Base-by-base conservation (phyloP, 768 basidiomycete species). In the Chalciporus pseudorubinellus region DNA sequence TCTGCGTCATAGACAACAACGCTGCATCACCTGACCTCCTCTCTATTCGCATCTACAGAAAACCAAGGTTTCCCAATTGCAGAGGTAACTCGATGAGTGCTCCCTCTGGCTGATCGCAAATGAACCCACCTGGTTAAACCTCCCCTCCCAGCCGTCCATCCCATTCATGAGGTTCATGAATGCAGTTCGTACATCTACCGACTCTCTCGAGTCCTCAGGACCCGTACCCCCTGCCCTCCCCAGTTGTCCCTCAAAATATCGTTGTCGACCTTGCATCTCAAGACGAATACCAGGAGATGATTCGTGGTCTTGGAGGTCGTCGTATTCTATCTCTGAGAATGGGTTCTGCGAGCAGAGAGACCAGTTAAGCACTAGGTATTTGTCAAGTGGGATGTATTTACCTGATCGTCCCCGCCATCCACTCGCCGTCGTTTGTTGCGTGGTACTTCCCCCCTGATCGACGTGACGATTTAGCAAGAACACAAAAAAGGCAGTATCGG, bases 191-290 rank as follows among this genome's bases (percentile, higher is more conserved):
- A 82, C 62, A 58, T 85, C 79, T 26, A 80, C 53, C 36, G 70
- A 65, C 41, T 67, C 64, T 41, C 61, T 61, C 13, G 58, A 55
- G 24, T 45, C 43, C 9, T 41, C 53, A 10, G 19, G 22, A 20
- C 49, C 22, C 14, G 34, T 36, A 26, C 14, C 34, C 22, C 65
- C 58, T 11, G 40, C 53, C 36, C 64, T 67, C 9, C 73, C 63
- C 62, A 78, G 74, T 40, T 82, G 74, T 6, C 83, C 87, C 62
- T 92, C 89, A 52, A 91, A 94, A 64, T 89, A 91, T 11, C 86
- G 79, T 58, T 89, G 84, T 48, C 85, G 80, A 59, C 90, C 89
- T 69, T 88, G 85, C 84, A 97, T 93, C 54, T 97, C 86, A 33
- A 98, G 76, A 2, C 84, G 64, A 26, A 97, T 88, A 3, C 90